Evolutionary conservation across 176 grass and related monocot species (phyloP), one percentile per base, ranked within the genome.

Genomic region (Rhynchospora tenuis): DNA sequence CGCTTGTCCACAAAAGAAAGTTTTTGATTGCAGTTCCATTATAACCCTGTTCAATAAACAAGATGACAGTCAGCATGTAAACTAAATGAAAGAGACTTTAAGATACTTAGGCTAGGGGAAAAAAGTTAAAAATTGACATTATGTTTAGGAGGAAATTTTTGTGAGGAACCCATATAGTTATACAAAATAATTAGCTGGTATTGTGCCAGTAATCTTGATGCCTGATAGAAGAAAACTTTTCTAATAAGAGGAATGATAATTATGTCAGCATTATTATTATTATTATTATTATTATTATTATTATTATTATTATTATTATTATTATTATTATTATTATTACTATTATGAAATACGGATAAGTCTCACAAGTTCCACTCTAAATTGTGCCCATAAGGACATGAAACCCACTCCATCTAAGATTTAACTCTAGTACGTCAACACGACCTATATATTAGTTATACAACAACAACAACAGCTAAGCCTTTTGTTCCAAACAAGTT

Each of bases 1-100:
- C 47, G 83, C 92, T 79, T 91, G 55, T 87, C 92, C 92, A 70
- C 95, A 98, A 80, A 85, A 80, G 89, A 94, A 94, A 83, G 95
- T 91, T 85, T 88, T 94, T 64, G 92, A 98, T 70, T 70, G 92
- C 91, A 57, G 86, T 88, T 46, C 92, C 95, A 86, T 98, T 90
- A 85, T 90, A 93, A 57, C 92, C 92, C 92, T 98, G 81, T 86
- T 15, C 84, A 64, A 64, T 75, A 83, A 44, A 59, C 72, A 13
- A 73, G 11, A 27, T 55, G 47, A 54, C 47, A 75, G 52, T 14
- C 17, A 55, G 14, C 14, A 17, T 76, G 12, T 28, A 54, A 55
- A 24, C 45, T n/a, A 59, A 59, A 50, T 27, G 45, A 27, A 38
- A 67, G 6, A 38, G 28, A 5, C 63, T 31, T 16, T 65, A 15